Percentiles rank a stretch among this genome's conserved stretches.
These are phyloP conservation scores for Skeletonema tropicum DNA, from an alignment of 108 stramenopile genomes.

Conservation along the genomic window DNA sequence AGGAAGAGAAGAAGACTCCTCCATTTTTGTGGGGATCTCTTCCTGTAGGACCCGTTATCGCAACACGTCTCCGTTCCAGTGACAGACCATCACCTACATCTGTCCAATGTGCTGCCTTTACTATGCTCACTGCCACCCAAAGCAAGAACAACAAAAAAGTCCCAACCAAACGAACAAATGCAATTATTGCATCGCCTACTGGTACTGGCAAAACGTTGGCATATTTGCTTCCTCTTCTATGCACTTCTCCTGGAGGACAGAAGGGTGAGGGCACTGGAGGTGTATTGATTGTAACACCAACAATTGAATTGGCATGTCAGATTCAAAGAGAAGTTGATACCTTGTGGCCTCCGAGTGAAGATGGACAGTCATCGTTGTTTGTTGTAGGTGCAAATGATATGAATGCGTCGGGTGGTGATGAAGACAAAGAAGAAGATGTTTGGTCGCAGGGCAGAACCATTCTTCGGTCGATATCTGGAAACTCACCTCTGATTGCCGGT, in stretches of 20 bases:
- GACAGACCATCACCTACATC: slow-evolving; percentile 55
- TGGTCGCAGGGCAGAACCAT: slow-evolving; percentile 8
- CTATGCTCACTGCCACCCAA: slow-evolving; percentile 29
- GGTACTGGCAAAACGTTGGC: slow-evolving; percentile 81
- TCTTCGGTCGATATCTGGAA: slow-evolving; percentile 15
- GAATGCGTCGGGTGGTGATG: not conserved
- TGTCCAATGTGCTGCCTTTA: slow-evolving; percentile 60
- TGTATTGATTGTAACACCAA: slow-evolving; percentile 74
- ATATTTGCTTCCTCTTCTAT: slow-evolving; percentile 67
- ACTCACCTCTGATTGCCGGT: slow-evolving; percentile 58
- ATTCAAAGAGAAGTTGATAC: slow-evolving; percentile 64
- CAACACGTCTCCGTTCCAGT: slow-evolving; percentile 34
- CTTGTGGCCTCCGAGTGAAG: slow-evolving; percentile 40
- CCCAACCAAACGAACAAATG: slow-evolving; percentile 50
- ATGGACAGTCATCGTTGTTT: slow-evolving; percentile 27
- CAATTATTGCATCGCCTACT: slow-evolving; percentile 72
- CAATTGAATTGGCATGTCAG: slow-evolving; percentile 68
- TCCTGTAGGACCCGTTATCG: slow-evolving; percentile 67
- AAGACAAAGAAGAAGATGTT: not conserved
- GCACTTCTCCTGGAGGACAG: slow-evolving; percentile 44
- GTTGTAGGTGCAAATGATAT: slow-evolving; percentile 32
- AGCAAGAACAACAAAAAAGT: slow-evolving; percentile 19
- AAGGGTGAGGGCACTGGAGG: slow-evolving; percentile 31
- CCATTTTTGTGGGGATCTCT: slow-evolving; percentile 63
- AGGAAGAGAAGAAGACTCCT: slow-evolving; percentile 6